These are phyloP conservation scores for Trichocladium antarcticum DNA, from an alignment of 495 filamentous ascomycete genomes.

Conservation along the genomic window DNA sequence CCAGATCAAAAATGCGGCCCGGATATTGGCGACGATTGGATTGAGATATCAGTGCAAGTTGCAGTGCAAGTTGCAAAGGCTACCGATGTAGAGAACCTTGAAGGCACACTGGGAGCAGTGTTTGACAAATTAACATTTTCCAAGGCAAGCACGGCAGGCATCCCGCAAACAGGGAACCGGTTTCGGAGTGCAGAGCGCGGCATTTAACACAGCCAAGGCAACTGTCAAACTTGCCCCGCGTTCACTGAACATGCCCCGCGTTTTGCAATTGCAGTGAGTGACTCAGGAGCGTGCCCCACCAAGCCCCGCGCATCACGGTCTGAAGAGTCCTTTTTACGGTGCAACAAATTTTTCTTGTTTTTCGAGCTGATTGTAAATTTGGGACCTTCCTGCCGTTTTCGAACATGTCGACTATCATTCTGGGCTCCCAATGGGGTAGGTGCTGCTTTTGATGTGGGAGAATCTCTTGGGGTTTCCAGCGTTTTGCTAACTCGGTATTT, in stretches of 20 bases:
- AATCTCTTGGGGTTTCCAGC: conserved; percentile 4
- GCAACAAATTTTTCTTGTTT: conserved; percentile 8
- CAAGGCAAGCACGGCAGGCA: too few species aligned
- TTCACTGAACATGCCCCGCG: conserved; percentile 1
- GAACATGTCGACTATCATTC: conserved; percentile 24
- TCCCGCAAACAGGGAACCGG: background rate
- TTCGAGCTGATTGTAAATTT: conserved; percentile 6
- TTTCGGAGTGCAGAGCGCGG: background rate
- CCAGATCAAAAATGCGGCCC: too few species aligned
- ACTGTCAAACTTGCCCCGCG: background rate
- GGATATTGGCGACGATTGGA: too few species aligned
- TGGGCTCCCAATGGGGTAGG: conserved; percentile 26
- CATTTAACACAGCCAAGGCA: background rate
- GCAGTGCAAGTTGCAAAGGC: too few species aligned
- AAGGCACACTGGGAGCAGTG: too few species aligned
- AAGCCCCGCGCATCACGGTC: conserved; percentile 2
- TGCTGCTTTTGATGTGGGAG: background rate
- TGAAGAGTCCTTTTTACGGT: conserved; percentile 5
- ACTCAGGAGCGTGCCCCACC: conserved; percentile 9
- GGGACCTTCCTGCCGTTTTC: conserved; percentile 1
- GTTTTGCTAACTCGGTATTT: conserved; percentile 8
- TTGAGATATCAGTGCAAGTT: too few species aligned
- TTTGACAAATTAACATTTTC: too few species aligned
- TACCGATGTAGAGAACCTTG: too few species aligned
- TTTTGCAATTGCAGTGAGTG: conserved; percentile 2